These are phyloP conservation scores for Talaromyces wortmannii DNA, from an alignment of 495 filamentous ascomycete species.

Conservation along the genomic window DNA sequence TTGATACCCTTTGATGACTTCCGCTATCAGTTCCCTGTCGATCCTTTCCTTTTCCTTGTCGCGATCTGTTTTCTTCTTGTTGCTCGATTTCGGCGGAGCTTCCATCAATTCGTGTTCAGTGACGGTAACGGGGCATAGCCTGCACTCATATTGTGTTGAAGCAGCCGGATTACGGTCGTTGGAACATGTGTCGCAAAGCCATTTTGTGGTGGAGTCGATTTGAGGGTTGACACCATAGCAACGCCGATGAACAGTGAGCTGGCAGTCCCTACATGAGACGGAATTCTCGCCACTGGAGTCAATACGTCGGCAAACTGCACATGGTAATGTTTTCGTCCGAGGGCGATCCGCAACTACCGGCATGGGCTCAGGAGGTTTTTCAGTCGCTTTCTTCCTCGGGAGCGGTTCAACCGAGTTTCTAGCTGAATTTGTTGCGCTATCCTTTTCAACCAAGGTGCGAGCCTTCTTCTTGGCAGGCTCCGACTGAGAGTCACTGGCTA, in stretches of 20 bases:
- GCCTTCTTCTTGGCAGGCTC: slow-evolving; percentile 55
- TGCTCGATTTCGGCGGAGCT: slow-evolving; percentile 63
- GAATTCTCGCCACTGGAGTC: slow-evolving; percentile 67
- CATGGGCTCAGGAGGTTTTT: slow-evolving; percentile 50
- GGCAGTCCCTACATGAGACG: slow-evolving; percentile 75
- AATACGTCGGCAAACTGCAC: slow-evolving; percentile 73
- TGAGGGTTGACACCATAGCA: slow-evolving; percentile 81
- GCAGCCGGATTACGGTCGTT: slow-evolving; percentile 86
- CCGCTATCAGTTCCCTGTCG: slow-evolving; percentile 71
- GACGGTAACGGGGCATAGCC: slow-evolving; percentile 71
- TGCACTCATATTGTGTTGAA: slow-evolving; percentile 86
- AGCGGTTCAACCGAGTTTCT: slow-evolving; percentile 37
- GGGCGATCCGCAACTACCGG: slow-evolving; percentile 65
- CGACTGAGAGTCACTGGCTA: slow-evolving; percentile 33
- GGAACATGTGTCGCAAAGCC: slow-evolving; percentile 91
- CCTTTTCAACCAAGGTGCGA: slow-evolving; percentile 40
- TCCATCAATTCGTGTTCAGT: slow-evolving; percentile 79
- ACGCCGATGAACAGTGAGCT: slow-evolving; percentile 83
- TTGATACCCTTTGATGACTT: slow-evolving; percentile 68
- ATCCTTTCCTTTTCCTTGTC: slow-evolving; percentile 82
- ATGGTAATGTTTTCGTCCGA: slow-evolving; percentile 70
- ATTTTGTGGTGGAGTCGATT: slow-evolving; percentile 61
- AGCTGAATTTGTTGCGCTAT: slow-evolving; percentile 40
- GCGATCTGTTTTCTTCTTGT: slow-evolving; percentile 91
- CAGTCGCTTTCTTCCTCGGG: slow-evolving; percentile 48